Percentiles rank a stretch among this genome's conserved stretches.
These are phyloP conservation scores for Lipomyces orientalis DNA, from an alignment of 805 yeast species.

Conservation along the genomic window DNA sequence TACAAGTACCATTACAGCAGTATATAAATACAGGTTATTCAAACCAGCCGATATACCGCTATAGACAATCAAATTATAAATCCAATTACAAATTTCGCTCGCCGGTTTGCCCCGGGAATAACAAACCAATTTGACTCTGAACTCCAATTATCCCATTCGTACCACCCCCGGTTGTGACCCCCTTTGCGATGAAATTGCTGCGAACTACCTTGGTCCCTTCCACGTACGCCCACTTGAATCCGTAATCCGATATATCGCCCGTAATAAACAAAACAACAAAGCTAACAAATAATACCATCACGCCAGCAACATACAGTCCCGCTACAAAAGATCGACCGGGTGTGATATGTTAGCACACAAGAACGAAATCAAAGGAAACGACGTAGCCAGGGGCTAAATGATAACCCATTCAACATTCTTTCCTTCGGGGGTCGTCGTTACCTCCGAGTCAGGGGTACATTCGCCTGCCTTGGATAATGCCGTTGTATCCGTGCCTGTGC, in stretches of 20 bases:
- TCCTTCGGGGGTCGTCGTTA: not conserved
- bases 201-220: not conserved
- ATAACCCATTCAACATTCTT: not conserved
- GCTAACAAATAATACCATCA: too few species aligned
- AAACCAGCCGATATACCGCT: not conserved
- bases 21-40: not conserved
- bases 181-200: too few species aligned
- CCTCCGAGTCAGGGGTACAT: not conserved
- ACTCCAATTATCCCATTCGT: not conserved
- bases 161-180: not conserved
- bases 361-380: not conserved
- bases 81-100: not conserved
- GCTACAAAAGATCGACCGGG: not conserved
- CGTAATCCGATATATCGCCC: too few species aligned
- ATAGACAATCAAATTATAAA: too few species aligned
- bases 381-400: not conserved
- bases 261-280: too few species aligned
- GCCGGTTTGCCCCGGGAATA: not conserved
- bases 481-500: not conserved
- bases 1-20: not conserved
- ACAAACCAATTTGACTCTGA: not conserved
- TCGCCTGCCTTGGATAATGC: not conserved
- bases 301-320: too few species aligned
- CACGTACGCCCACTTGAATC: too few species aligned
- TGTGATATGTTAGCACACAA: not conserved